A percentile compares a stretch with the other conserved stretches of the same genome.
These are phyloP conservation scores for Gentiana dahurica DNA, from an alignment of 257 asterid species.

Conservation along the genomic window DNA sequence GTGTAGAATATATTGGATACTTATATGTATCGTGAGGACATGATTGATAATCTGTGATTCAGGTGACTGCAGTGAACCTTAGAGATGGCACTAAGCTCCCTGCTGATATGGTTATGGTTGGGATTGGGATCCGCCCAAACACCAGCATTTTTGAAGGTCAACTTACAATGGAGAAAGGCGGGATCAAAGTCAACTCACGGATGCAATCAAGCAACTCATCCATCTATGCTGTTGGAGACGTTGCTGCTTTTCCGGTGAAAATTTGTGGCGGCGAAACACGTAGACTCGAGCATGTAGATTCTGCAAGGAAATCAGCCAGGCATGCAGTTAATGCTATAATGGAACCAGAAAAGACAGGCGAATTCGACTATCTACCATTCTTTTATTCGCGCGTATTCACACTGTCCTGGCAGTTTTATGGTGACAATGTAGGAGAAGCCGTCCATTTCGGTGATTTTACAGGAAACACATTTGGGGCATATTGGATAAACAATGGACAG, in stretches of 20 bases:
- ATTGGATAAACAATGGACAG: slow-evolving; percentile 63
- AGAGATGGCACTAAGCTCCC: slow-evolving; percentile 69
- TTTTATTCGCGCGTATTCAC: slow-evolving; percentile 84
- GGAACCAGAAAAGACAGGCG: slow-evolving; percentile 46
- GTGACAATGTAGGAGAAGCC: slow-evolving; percentile 64
- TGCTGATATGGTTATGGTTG: slow-evolving; percentile 80
- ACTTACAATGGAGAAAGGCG: slow-evolving; percentile 79
- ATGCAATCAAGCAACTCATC: slow-evolving; percentile 79
- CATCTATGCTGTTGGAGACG: slow-evolving; percentile 79
- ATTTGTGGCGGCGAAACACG: slow-evolving; percentile 52
- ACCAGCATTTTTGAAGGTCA: slow-evolving; percentile 88
- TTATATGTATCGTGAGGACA: background rate
- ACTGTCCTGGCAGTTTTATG: slow-evolving; percentile 85
- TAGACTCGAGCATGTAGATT: slow-evolving; percentile 85
- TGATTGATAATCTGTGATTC: slow-evolving; percentile 9
- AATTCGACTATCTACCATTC: slow-evolving; percentile 74
- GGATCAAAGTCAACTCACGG: slow-evolving; percentile 70
- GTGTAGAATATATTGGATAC: background rate
- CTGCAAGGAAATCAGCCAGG: slow-evolving; percentile 70
- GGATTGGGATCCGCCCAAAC: slow-evolving; percentile 92
- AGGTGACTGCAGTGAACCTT: slow-evolving; percentile 81
- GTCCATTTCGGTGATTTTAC: slow-evolving; percentile 66
- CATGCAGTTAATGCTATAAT: slow-evolving; percentile 69
- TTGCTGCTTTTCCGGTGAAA: slow-evolving; percentile 68
- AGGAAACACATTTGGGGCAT: slow-evolving; percentile 50